A percentile compares a stretch with the other conserved stretches of the same genome.
These are phyloP conservation scores for Didymella pinodella DNA, from an alignment of 2,329 filamentous ascomycete genomes.

Conservation along the genomic window DNA sequence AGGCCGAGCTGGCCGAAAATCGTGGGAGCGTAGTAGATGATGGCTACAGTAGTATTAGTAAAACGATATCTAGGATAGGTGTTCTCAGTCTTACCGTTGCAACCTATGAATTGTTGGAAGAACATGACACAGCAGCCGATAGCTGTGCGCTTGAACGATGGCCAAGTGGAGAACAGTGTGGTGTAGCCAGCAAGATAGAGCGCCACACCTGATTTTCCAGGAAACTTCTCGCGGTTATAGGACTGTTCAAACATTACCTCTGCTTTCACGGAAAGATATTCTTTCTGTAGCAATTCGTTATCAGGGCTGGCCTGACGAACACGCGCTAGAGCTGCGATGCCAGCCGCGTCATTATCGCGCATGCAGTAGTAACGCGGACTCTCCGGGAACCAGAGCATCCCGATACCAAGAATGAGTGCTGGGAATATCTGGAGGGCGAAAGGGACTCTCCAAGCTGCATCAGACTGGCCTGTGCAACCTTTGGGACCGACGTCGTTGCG, in stretches of 20 bases:
- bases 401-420: constrained; percentile 75
- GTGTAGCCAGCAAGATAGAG: constrained; percentile 64
- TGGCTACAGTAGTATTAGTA: constrained; percentile 53
- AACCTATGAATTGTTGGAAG: constrained; percentile 71
- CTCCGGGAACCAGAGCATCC: constrained; percentile 55
- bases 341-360: constrained; percentile 54
- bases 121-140: constrained; percentile 48
- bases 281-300: constrained; percentile 65
- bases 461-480: constrained; percentile 48
- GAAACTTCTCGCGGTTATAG: constrained; percentile 45
- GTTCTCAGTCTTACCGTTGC: constrained; percentile 66
- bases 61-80: background rate
- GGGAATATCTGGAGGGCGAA: constrained; percentile 81
- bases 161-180: constrained; percentile 56
- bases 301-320: constrained; percentile 56
- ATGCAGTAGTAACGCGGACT: constrained; percentile 40
- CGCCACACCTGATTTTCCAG: constrained; percentile 55
- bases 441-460: constrained; percentile 67
- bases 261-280: constrained; percentile 63
- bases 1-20: constrained; percentile 78
- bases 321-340: constrained; percentile 56
- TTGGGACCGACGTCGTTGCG: constrained; percentile 29
- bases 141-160: constrained; percentile 52
- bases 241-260: constrained; percentile 65
- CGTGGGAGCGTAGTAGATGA: constrained; percentile 73